Percentiles rank a stretch among this genome's conserved stretches.
phyloP scores from a whole-genome alignment of 495 filamentous ascomycete genomes.

The Hyphodiscus hymeniophilus region DNA sequence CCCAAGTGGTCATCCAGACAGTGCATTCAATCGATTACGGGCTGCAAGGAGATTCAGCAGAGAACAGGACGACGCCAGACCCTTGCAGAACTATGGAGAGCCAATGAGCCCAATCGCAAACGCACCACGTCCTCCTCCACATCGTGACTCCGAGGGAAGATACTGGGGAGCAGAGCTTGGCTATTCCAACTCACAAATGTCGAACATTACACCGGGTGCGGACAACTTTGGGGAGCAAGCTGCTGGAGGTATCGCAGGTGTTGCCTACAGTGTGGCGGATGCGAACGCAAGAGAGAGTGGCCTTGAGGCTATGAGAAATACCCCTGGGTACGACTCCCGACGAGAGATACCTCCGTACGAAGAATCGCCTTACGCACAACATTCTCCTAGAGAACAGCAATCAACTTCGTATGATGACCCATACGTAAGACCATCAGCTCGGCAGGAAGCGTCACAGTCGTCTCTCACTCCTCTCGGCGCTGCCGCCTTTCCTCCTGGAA shows the following conservation, averaged over 20 bases:
- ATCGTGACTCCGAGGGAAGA: slow-evolving; percentile 20
- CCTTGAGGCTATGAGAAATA: slow-evolving; percentile 52
- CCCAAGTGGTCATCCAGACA: slow-evolving; percentile 35
- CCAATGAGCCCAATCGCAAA: slow-evolving; percentile 17
- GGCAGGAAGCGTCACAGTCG: slow-evolving; percentile 12
- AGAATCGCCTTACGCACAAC: slow-evolving; percentile 6
- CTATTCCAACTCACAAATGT: slow-evolving; percentile 18
- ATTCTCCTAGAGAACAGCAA: background rate
- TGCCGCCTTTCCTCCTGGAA: slow-evolving; percentile 19
- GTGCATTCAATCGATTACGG: slow-evolving; percentile 32
- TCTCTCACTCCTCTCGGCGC: slow-evolving; percentile 19
- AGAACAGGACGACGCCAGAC: slow-evolving; percentile 12
- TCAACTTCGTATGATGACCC: background rate
- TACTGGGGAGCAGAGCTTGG: slow-evolving; percentile 17
- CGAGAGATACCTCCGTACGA: slow-evolving; percentile 1
- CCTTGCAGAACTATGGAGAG: slow-evolving; percentile 12
- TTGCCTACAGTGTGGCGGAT: slow-evolving; percentile 67
- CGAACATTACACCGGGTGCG: slow-evolving; percentile 59
- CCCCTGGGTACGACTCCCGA: slow-evolving; percentile 14
- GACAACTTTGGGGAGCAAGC: slow-evolving; percentile 69
- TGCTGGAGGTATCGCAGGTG: slow-evolving; percentile 66
- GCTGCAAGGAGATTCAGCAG: slow-evolving; percentile 30
- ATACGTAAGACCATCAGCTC: background rate
- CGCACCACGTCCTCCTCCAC: slow-evolving; percentile 13
- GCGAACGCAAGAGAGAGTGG: slow-evolving; percentile 65